Conservation (phyloP, 352 stramenopile genomes). For the Globisporangium abappressorium region DNA sequence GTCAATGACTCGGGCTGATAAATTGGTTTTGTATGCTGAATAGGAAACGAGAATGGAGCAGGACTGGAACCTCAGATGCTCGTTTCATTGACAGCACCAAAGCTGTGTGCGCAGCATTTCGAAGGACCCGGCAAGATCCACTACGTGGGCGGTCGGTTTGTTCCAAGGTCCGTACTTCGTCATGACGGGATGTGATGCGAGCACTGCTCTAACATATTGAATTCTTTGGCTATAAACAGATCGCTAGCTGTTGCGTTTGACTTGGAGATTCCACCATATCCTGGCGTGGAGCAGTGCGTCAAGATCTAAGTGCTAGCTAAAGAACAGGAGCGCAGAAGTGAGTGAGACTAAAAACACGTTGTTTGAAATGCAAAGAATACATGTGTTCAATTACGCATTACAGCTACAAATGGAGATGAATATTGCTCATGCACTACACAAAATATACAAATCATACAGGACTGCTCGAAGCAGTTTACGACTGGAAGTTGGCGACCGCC, state of each 20-base stretch:
- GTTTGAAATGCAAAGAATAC: constrained; percentile 10
- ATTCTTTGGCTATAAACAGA: constrained; percentile 22
- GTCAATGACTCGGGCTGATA: not conserved
- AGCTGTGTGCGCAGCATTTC: constrained; percentile 91
- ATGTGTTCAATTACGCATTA: constrained; percentile 10
- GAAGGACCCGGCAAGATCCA: constrained; percentile 76
- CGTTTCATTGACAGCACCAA: constrained; percentile 97
- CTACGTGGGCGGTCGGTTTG: constrained; percentile 95
- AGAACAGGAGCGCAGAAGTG: not conserved
- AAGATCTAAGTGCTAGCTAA: constrained; percentile 22
- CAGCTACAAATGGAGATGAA: not conserved
- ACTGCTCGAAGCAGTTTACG: constrained; percentile 13
- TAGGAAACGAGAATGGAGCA: constrained; percentile 67
- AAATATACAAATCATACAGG: no score
- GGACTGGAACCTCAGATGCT: constrained; percentile 92
- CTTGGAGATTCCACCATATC: constrained; percentile 59
- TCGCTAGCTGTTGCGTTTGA: constrained; percentile 57
- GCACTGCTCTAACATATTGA: not conserved
- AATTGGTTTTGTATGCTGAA: constrained; percentile 5
- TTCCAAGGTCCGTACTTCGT: constrained; percentile 78
- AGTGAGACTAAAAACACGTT: not conserved
- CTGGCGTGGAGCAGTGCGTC: constrained; percentile 60
- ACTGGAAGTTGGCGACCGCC: constrained; percentile 68
- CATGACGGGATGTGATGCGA: not conserved
- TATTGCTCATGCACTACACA: not conserved